Evolutionary conservation across 192 early-diverging fungal genomes (phyloP).

Genomic region (Coemansia sp.): DNA sequence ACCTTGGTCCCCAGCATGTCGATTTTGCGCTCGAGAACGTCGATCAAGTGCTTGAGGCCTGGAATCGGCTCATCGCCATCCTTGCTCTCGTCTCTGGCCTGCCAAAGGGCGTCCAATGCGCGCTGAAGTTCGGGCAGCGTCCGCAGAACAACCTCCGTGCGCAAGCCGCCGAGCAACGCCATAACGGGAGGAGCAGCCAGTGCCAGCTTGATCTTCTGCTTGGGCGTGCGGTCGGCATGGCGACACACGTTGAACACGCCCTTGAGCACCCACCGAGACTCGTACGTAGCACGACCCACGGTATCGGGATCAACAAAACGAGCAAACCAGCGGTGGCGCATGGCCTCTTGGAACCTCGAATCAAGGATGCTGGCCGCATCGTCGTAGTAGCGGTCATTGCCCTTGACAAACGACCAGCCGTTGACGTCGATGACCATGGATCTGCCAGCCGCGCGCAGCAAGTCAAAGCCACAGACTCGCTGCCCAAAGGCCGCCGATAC

Average conservation of each 20-base stretch:
- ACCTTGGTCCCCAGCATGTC: conserved; percentile 87
- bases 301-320: conserved; percentile 58
- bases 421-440: conserved; percentile 98
- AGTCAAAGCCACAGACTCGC: conserved; percentile 93
- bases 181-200: conserved; percentile 71
- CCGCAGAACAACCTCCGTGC: conserved; percentile 80
- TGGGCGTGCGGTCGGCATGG: conserved; percentile 95
- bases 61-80: conserved; percentile 33
- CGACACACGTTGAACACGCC: conserved; percentile 90
- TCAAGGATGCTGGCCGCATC: conserved; percentile 74
- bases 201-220: conserved; percentile 93
- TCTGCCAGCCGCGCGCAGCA: conserved; percentile 72
- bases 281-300: conserved; percentile 52
- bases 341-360: conserved; percentile 72
- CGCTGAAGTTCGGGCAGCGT: conserved; percentile 50
- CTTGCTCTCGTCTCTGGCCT: conserved; percentile 50
- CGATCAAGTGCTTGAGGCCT: conserved; percentile 64
- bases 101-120: conserved; percentile 67
- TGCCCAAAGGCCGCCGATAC: conserved; percentile 87
- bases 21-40: conserved; percentile 78
- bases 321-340: conserved; percentile 58
- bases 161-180: conserved; percentile 63
- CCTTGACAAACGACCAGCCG: conserved; percentile 99
- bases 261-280: conserved; percentile 90
- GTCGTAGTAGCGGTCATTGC: conserved; percentile 90